These are phyloP conservation scores for Pichia paraexigua DNA, from an alignment of 805 yeast species.

Conservation along the genomic window DNA sequence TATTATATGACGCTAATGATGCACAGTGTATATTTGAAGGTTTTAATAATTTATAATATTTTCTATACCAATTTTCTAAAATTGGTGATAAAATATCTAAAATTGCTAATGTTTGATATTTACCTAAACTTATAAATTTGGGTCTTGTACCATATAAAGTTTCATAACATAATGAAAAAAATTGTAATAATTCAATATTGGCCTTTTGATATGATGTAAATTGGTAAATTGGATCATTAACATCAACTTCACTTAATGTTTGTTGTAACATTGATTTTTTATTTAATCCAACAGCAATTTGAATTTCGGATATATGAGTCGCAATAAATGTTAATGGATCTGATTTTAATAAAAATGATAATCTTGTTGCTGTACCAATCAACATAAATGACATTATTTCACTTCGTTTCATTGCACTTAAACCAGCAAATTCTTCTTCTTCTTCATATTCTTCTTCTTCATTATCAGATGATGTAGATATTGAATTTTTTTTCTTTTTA, in stretches of 20 bases:
- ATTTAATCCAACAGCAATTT: slow-evolving; percentile 74
- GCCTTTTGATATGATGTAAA: slow-evolving; percentile 66
- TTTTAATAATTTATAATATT: slow-evolving; percentile 47
- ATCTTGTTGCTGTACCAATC: slow-evolving; percentile 75
- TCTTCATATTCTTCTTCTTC: slow-evolving; percentile 36
- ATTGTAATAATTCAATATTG: slow-evolving; percentile 68
- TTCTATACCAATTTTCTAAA: slow-evolving; percentile 68
- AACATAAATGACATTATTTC: slow-evolving; percentile 93
- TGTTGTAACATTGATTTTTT: slow-evolving; percentile 71
- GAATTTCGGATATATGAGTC: slow-evolving; percentile 76
- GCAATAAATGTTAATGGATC: slow-evolving; percentile 72
- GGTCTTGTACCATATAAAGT: slow-evolving; percentile 65
- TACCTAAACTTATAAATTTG: slow-evolving; percentile 42
- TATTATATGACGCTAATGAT: slow-evolving; percentile 9
- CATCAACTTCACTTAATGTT: slow-evolving; percentile 58
- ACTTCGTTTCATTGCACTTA: slow-evolving; percentile 78
- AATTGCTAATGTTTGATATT: slow-evolving; percentile 61
- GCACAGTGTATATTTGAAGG: slow-evolving; percentile 36
- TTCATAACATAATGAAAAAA: slow-evolving; percentile 76
- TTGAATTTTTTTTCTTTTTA: neutral
- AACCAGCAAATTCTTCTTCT: slow-evolving; percentile 56
- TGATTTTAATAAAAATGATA: slow-evolving; percentile 75
- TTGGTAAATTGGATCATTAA: slow-evolving; percentile 32
- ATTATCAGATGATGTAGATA: neutral
- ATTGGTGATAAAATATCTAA: slow-evolving; percentile 69